Evolutionary conservation across 805 yeast genomes (phyloP), one percentile per base, ranked within the genome.

Genomic region (Yamadazyma insecticola): DNA sequence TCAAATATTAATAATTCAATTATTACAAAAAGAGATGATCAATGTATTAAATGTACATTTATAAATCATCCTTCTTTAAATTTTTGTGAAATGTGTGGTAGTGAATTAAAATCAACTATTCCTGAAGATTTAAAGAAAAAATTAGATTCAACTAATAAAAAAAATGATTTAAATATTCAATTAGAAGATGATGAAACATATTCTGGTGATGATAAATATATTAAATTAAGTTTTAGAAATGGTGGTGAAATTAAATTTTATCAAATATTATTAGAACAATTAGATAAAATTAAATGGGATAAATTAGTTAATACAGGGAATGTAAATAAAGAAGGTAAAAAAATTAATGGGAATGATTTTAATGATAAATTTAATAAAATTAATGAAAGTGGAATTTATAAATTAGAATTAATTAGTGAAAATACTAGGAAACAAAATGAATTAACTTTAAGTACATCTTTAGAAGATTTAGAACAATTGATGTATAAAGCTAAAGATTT

Each of bases 51-150:
- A 29, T 85, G 95, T 44, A 85, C 97, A 0, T 90, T 88, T 47
- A 59, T 76, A 9, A 92, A 90, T 51, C 96, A 89, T 53, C 83
- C 88, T 0, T 75, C 84, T 2, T 63, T 90, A 66, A 56, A 67
- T 22, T 68, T 66, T 40, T 90, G 98, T 55, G 98, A 90, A 54
- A 71, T 92, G 50, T 90, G 97, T 59, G 96, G 96, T 0, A 64
- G 80, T 0, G 63, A 63, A 29, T 36, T 53, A 16, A 36, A 33
- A 13, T 33, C 48, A 2, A 23, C 27, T 10, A 14, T 37, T 3
- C 40, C 47, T 7, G 23, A 26, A 11, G 39, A 36, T 13, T 27
- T 46, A 13, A 22, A 28, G 24, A 26, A 16, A 18, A 25, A 26
- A 13, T 21, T 25, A 7, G 6, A n/a, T 7, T 16, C 6, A 2